Conservation (phyloP, 352 stramenopile species). For the Globisporangium parvum region DNA sequence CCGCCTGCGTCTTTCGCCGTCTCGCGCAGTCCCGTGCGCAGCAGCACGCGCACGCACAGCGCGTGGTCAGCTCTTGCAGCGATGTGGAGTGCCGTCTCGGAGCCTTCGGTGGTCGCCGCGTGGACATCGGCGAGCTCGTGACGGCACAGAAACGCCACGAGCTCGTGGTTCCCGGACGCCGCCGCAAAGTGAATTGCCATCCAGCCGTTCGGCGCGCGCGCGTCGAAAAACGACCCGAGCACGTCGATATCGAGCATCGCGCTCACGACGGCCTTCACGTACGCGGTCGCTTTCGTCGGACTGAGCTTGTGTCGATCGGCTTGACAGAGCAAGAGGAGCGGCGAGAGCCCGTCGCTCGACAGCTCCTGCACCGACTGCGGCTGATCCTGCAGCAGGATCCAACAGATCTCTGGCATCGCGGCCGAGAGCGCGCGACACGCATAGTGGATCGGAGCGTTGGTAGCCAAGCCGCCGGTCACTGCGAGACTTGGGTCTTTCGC, state of each 20-base stretch:
- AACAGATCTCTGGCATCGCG: conserved; percentile 37
- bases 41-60: conserved; percentile 30
- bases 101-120: conserved; percentile 22
- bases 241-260: conserved; percentile 58
- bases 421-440: conserved; percentile 46
- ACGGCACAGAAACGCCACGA: conserved; percentile 32
- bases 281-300: conserved; percentile 13
- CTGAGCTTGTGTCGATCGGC: conserved; percentile 2
- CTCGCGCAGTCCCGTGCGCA: conserved; percentile 29
- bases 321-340: conserved; percentile 49
- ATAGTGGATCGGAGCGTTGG: conserved; percentile 55
- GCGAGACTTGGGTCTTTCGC: conserved; percentile 24
- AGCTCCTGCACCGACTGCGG: conserved; percentile 30
- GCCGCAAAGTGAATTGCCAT: conserved; percentile 46
- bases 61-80: conserved; percentile 28
- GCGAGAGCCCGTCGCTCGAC: conserved; percentile 27
- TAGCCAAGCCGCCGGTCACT: conserved; percentile 36
- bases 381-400: conserved; percentile 35
- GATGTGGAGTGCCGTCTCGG: conserved; percentile 56
- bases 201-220: conserved; percentile 37
- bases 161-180: conserved; percentile 38
- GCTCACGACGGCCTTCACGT: conserved; percentile 28
- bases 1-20: conserved; percentile 37
- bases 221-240: conserved; percentile 42
- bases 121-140: conserved; percentile 31